These are phyloP conservation scores for Cinchona pubescens DNA, from an alignment of 257 asterid species.

Conservation along the genomic window DNA sequence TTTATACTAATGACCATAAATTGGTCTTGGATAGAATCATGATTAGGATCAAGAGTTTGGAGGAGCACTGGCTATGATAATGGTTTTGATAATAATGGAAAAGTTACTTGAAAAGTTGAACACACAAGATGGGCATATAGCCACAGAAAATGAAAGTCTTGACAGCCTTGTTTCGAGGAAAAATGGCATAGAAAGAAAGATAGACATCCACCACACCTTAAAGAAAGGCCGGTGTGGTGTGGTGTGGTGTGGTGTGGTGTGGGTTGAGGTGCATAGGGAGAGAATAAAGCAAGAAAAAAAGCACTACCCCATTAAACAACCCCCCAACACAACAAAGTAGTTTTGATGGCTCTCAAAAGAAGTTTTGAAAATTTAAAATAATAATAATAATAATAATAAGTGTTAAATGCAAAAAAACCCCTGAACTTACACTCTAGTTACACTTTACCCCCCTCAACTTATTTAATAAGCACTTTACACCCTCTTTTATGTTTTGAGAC, in stretches of 20 bases:
- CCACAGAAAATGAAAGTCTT: conserved; percentile 21
- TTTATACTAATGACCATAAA: not conserved
- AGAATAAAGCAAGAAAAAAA: conserved; percentile 28
- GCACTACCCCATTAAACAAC: conserved; percentile 20
- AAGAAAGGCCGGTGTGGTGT: too few species aligned
- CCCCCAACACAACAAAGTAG: conserved; percentile 17
- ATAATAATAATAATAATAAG: not conserved
- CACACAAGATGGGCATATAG: conserved; percentile 20
- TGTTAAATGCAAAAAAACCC: too few species aligned
- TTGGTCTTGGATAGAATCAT: conserved; percentile 10
- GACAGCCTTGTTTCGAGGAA: conserved; percentile 32
- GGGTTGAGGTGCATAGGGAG: conserved; percentile 16
- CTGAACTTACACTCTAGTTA: too few species aligned
- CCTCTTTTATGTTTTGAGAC: too few species aligned
- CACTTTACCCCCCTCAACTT: too few species aligned
- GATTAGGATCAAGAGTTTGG: conserved; percentile 21
- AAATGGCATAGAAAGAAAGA: conserved; percentile 22
- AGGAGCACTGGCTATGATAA: conserved; percentile 24
- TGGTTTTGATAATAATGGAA: conserved; percentile 23
- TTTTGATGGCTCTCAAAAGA: conserved; percentile 20
- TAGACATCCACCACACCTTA: conserved; percentile 31
- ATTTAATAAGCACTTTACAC: too few species aligned
- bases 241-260: conserved; percentile 15
- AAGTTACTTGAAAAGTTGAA: conserved; percentile 24
- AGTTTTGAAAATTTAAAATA: not conserved